Percentiles rank a stretch among this genome's conserved stretches.
These are phyloP conservation scores for Selenicereus undatus DNA, from an alignment of 148 eudicot genomes.

Conservation along the genomic window DNA sequence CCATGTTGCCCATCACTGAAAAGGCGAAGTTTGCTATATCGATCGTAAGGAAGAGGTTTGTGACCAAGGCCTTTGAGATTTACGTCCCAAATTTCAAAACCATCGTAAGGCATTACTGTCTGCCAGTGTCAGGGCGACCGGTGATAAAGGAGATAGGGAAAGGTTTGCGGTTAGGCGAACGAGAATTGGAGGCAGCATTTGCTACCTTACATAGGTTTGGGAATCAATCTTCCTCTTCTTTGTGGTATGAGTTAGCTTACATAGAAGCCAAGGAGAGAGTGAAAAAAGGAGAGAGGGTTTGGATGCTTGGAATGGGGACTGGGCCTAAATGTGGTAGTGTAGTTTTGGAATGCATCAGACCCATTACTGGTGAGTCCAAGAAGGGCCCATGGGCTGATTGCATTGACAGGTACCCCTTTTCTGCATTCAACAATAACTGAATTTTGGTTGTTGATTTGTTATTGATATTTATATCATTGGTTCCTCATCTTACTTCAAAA, in stretches of 20 bases:
- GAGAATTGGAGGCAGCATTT: constrained; percentile 64
- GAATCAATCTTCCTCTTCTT: constrained; percentile 70
- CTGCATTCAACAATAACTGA: background rate
- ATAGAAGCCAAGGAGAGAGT: constrained; percentile 67
- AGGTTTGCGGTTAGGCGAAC: constrained; percentile 60
- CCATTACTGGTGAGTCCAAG: constrained; percentile 57
- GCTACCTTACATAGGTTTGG: constrained; percentile 83
- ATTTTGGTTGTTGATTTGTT: background rate
- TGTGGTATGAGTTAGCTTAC: constrained; percentile 82
- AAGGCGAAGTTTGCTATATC: constrained; percentile 36
- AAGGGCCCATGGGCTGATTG: constrained; percentile 68
- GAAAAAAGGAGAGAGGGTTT: constrained; percentile 59
- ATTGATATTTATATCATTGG: background rate
- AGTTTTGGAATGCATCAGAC: constrained; percentile 63
- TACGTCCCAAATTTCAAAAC: constrained; percentile 57
- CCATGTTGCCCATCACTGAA: constrained; percentile 43
- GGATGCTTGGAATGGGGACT: constrained; percentile 75
- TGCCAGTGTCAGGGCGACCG: constrained; percentile 54
- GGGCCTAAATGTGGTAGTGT: constrained; percentile 66
- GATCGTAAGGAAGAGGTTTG: constrained; percentile 31
- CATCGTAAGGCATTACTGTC: constrained; percentile 56
- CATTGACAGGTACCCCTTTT: constrained; percentile 41
- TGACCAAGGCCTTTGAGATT: constrained; percentile 39
- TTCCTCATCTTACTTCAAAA: too few relatives aligned
- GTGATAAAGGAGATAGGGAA: constrained; percentile 56